A percentile compares a stretch with the other conserved stretches of the same genome.
phyloP scores from a whole-genome alignment of 2,329 filamentous ascomycete species.

The Colletotrichum sansevieriae region DNA sequence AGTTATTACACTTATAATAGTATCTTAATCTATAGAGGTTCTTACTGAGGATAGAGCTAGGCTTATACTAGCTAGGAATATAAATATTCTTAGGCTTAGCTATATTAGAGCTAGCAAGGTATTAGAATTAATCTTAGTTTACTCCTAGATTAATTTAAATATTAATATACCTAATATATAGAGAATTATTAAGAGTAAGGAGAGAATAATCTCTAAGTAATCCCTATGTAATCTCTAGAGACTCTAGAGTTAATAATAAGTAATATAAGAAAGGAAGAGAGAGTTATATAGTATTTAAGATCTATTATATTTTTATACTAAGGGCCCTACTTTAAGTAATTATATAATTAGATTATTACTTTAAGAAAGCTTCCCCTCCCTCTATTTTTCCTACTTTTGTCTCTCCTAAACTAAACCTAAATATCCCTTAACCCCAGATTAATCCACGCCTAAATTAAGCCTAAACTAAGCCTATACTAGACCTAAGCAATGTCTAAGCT shows the following conservation, averaged over 20 bases:
- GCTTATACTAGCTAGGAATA: too few species aligned
- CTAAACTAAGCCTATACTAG: background rate
- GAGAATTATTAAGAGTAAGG: background rate
- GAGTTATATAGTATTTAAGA: background rate
- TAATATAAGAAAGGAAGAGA: background rate
- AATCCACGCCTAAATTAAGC: background rate
- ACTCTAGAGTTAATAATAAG: background rate
- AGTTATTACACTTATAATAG: background rate
- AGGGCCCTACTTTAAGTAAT: background rate
- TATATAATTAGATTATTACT: background rate
- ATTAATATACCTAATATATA: background rate
- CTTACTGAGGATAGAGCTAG: background rate
- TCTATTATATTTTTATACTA: background rate
- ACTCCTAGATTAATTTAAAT: background rate
- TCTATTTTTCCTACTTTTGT: background rate
- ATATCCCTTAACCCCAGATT: background rate
- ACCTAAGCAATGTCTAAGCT: background rate
- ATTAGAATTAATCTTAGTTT: background rate
- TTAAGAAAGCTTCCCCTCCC: background rate
- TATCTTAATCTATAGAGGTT: background rate
- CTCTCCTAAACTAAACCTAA: background rate
- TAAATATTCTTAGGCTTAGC: background rate
- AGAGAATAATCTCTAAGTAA: background rate
- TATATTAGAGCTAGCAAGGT: background rate
- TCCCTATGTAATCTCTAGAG: background rate